Evolutionary conservation across 345 rosid species (phyloP).

Genomic region (Raphanus raphanistrum): DNA sequence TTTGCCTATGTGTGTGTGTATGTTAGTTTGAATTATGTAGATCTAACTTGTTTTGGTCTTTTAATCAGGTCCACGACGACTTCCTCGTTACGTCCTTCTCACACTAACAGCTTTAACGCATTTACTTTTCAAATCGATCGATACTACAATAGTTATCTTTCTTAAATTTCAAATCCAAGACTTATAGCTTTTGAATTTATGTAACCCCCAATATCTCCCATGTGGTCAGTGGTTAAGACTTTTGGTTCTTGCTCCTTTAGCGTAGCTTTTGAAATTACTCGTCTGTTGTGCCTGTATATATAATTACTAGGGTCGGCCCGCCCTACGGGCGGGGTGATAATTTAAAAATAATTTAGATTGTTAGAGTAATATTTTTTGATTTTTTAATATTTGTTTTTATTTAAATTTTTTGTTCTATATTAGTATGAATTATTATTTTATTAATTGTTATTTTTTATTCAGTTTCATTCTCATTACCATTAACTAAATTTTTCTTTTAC

Average conservation of each 20-base stretch:
- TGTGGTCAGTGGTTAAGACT: constrained; percentile 20
- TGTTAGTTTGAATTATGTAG: constrained; percentile 17
- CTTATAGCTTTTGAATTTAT: constrained; percentile 8
- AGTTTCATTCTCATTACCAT: too few species aligned
- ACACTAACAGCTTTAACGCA: constrained; percentile 33
- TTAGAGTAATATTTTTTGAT: too few species aligned
- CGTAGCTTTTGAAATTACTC: constrained; percentile 12
- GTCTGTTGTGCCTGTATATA: not conserved
- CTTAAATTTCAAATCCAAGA: constrained; percentile 9
- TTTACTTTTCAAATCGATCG: not conserved
- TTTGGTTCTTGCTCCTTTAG: constrained; percentile 6
- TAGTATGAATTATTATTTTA: too few species aligned
- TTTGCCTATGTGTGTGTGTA: not conserved
- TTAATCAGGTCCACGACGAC: constrained; percentile 24
- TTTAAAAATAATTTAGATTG: too few species aligned
- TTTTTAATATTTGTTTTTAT: too few species aligned
- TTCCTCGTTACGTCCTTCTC: constrained; percentile 32
- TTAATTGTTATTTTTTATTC: too few species aligned
- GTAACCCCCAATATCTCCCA: not conserved
- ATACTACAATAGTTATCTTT: not conserved
- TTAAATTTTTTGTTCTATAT: too few species aligned
- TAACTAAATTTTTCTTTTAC: too few species aligned
- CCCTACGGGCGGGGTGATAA: too few species aligned
- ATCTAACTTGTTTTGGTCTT: constrained; percentile 16
- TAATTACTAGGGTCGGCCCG: too few species aligned